Percentiles rank a stretch among this genome's conserved stretches.
These are phyloP conservation scores for Cladosporium sp. DNA, from an alignment of 2,329 filamentous ascomycete genomes.

Conservation along the genomic window DNA sequence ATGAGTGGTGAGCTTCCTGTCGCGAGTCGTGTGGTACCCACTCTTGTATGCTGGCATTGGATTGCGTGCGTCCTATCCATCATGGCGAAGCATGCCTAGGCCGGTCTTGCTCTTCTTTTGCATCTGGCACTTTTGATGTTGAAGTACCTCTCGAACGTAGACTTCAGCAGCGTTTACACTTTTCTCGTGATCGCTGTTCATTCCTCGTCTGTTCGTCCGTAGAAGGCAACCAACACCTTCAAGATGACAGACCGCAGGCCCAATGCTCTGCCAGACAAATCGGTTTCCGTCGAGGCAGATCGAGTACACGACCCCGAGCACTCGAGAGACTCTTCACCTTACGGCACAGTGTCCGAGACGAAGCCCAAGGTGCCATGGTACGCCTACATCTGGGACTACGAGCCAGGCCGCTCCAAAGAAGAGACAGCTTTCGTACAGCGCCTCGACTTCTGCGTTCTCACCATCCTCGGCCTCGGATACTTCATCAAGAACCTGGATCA, in stretches of 20 bases:
- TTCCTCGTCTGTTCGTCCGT: no score
- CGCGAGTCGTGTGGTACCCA: no score
- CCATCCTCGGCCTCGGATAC: slow-evolving; percentile 34
- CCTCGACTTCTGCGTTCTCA: slow-evolving; percentile 24
- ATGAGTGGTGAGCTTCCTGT: no score
- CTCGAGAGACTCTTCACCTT: background rate
- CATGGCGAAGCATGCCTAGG: slow-evolving; percentile 3
- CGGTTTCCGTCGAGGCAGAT: slow-evolving; percentile 2
- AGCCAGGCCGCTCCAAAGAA: slow-evolving; percentile 23
- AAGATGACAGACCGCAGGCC: background rate
- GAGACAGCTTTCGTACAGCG: slow-evolving; percentile 25
- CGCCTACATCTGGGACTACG: slow-evolving; percentile 28
- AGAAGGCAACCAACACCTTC: no score
- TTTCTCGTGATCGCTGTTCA: no score
- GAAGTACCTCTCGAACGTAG: background rate
- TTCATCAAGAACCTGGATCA: slow-evolving; percentile 48
- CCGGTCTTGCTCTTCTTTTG: background rate
- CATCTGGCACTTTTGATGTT: background rate
- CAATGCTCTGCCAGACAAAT: background rate
- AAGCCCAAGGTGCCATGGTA: slow-evolving; percentile 22
- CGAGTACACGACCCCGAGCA: background rate
- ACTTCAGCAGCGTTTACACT: no score
- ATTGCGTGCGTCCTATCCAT: slow-evolving; percentile 5
- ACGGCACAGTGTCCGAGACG: background rate
- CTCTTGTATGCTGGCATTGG: background rate